These are phyloP conservation scores for Aspergillus spinulosporus DNA, from an alignment of 2,329 filamentous ascomycete species.

Conservation along the genomic window DNA sequence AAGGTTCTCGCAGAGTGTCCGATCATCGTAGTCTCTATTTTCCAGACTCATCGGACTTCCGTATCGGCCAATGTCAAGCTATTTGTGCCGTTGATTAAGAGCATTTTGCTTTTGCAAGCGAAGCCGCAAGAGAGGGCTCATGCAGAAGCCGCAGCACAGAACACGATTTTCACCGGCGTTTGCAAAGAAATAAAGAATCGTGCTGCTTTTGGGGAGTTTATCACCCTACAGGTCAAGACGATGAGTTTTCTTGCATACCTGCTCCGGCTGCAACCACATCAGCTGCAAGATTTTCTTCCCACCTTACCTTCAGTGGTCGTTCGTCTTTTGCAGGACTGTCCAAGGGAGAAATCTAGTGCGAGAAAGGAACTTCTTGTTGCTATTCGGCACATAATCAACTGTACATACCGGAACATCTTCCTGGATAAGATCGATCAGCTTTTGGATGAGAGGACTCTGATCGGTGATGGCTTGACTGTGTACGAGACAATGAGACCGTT, in stretches of 20 bases:
- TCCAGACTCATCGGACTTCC: slow-evolving; percentile 82
- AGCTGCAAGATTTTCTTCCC: slow-evolving; percentile 83
- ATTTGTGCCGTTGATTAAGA: slow-evolving; percentile 93
- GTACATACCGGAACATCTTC: slow-evolving; percentile 96
- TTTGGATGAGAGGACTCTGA: slow-evolving; percentile 87
- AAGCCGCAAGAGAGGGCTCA: slow-evolving; percentile 92
- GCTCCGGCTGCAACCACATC: slow-evolving; percentile 80
- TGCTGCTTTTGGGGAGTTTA: slow-evolving; percentile 93
- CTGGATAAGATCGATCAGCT: slow-evolving; percentile 91
- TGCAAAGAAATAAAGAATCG: slow-evolving; percentile 92
- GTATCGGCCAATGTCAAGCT: slow-evolving; percentile 83
- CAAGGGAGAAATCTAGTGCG: slow-evolving; percentile 87
- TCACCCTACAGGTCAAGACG: slow-evolving; percentile 96
- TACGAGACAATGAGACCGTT: slow-evolving; percentile 95
- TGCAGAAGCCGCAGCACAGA: slow-evolving; percentile 73
- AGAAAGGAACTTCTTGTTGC: slow-evolving; percentile 94
- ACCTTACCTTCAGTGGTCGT: slow-evolving; percentile 87
- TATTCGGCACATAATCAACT: slow-evolving; percentile 98
- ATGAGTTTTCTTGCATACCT: slow-evolving; percentile 98
- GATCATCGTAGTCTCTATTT: slow-evolving; percentile 97
- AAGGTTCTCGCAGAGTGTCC: slow-evolving; percentile 97
- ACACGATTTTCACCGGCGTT: slow-evolving; percentile 86
- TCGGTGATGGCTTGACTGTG: slow-evolving; percentile 92
- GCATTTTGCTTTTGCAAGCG: slow-evolving; percentile 82
- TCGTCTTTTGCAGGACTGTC: slow-evolving; percentile 86